phyloP scores from a whole-genome alignment of 352 stramenopile species.

The Blastocystis sp. region DNA sequence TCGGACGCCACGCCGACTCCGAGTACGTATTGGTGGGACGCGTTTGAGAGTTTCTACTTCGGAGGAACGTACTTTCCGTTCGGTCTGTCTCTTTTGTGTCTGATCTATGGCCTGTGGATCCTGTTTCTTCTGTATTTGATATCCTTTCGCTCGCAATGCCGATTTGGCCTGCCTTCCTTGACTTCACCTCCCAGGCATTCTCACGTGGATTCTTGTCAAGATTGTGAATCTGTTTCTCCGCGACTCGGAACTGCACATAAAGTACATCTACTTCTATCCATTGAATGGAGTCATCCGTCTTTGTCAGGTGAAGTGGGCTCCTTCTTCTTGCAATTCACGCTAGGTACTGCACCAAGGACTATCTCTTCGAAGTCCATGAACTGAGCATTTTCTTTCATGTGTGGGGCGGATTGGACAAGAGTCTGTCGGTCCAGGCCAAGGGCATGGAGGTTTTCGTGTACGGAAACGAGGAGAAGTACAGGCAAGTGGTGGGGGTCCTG shows the following conservation, averaged over 20 bases:
- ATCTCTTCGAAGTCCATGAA: conserved; percentile 43
- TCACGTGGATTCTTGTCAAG: conserved; percentile 64
- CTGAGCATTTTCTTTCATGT: conserved; percentile 62
- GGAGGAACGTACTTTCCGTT: conserved; percentile 28
- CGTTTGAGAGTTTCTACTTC: conserved; percentile 54
- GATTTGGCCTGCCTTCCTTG: neutral
- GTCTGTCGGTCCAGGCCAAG: conserved; percentile 53
- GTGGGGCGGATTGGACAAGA: conserved; percentile 49
- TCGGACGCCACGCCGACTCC: neutral
- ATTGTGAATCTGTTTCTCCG: conserved; percentile 65
- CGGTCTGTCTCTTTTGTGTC: conserved; percentile 43
- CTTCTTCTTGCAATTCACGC: neutral
- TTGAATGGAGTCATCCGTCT: conserved; percentile 50
- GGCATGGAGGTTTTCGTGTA: conserved; percentile 56
- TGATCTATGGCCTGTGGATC: conserved; percentile 25
- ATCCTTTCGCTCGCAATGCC: conserved; percentile 17
- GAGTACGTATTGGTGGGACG: conserved; percentile 38
- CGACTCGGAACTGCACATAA: conserved; percentile 38
- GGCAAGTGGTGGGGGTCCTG: conserved; percentile 24
- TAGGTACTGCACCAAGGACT: conserved; percentile 70
- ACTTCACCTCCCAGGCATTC: conserved; percentile 16
- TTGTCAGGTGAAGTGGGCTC: conserved; percentile 16
- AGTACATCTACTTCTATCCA: conserved; percentile 65
- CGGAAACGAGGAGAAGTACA: conserved; percentile 53
- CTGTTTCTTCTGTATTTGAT: conserved; percentile 44